phyloP scores from a whole-genome alignment of 139 green algal species.

The Astrephomene gubernaculifera region DNA sequence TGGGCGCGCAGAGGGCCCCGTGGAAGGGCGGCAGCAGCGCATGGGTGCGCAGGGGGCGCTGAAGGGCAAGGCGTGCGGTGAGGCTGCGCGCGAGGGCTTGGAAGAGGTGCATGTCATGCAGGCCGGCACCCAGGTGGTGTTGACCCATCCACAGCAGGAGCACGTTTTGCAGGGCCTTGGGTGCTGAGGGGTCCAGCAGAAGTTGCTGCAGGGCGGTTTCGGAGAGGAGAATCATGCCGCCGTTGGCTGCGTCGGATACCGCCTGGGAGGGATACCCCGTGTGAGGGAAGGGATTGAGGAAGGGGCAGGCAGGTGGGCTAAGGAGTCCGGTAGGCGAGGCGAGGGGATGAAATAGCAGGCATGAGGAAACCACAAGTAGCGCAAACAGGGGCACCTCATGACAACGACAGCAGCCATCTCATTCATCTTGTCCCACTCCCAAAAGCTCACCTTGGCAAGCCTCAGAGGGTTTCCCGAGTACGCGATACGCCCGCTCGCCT shows the following conservation, averaged over 20 bases:
- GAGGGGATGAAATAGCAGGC: too few relatives aligned
- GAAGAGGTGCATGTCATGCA: conserved; percentile 15
- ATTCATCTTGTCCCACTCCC: too few relatives aligned
- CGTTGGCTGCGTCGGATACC: neutral
- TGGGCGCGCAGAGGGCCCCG: neutral
- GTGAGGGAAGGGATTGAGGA: too few relatives aligned
- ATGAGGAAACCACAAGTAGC: too few relatives aligned
- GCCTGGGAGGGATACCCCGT: neutral
- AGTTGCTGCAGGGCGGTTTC: neutral
- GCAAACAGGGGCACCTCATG: too few relatives aligned
- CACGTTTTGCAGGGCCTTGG: neutral
- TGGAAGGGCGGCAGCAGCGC: neutral
- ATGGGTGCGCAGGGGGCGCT: neutral
- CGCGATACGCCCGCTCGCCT: neutral
- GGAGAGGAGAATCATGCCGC: conserved; percentile 14
- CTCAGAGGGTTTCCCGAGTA: neutral
- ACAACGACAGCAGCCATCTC: too few relatives aligned
- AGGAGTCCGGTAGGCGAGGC: too few relatives aligned
- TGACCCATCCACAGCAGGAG: conserved; percentile 27
- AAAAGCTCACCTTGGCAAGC: neutral
- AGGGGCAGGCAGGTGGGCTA: too few relatives aligned
- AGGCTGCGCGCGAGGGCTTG: neutral
- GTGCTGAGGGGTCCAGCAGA: neutral
- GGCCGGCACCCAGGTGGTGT: neutral
- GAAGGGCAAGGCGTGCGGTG: neutral